Percentiles rank a stretch among this genome's conserved stretches.
Evolutionary conservation across 2,329 filamentous ascomycete genomes (phyloP).

Genomic region (Cordyceps javanica): DNA sequence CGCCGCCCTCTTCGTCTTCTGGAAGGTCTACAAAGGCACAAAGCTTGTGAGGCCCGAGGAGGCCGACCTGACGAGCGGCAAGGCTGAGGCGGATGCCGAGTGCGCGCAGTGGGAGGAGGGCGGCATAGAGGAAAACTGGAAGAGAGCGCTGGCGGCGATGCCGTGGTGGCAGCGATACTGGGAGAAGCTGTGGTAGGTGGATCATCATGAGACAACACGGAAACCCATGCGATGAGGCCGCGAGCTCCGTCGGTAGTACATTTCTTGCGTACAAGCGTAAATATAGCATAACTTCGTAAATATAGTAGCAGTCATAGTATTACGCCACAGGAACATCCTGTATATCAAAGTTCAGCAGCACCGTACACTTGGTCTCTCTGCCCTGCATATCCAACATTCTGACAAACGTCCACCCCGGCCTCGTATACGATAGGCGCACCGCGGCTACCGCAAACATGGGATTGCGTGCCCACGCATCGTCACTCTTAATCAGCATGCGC

Average conservation of each 20-base stretch:
- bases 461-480: slow-evolving; percentile 56
- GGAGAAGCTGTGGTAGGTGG: slow-evolving; percentile 33
- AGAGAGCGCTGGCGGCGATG: slow-evolving; percentile 27
- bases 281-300: background rate
- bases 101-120: slow-evolving; percentile 39
- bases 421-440: slow-evolving; percentile 52
- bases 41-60: slow-evolving; percentile 49
- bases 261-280: background rate
- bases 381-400: slow-evolving; percentile 60
- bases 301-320: background rate
- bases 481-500: slow-evolving; percentile 60
- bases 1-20: slow-evolving; percentile 52
- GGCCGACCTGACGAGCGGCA: slow-evolving; percentile 55
- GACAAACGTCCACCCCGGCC: slow-evolving; percentile 56
- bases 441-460: slow-evolving; percentile 55
- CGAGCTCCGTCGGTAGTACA: background rate
- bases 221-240: no score
- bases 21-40: slow-evolving; percentile 61
- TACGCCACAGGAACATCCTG: slow-evolving; percentile 26
- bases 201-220: background rate
- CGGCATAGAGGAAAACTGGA: slow-evolving; percentile 40
- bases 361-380: slow-evolving; percentile 54
- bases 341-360: slow-evolving; percentile 57
- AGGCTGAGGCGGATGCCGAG: slow-evolving; percentile 59
- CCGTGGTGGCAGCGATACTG: slow-evolving; percentile 32